phyloP scores from a whole-genome alignment of 805 yeast species.

The Yamadazyma akitaensis region DNA sequence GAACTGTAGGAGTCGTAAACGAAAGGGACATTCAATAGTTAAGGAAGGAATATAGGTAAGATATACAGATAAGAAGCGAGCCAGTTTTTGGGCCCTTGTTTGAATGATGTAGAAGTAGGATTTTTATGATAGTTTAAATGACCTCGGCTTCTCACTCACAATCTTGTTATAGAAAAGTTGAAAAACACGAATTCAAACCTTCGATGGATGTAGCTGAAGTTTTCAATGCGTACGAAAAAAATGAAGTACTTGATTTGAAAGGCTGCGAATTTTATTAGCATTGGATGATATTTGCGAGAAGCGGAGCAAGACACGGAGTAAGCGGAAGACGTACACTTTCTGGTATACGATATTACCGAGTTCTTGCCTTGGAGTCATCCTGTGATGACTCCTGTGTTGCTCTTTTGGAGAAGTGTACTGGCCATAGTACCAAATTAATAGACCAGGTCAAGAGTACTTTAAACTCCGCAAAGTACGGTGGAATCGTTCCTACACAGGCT shows the following conservation, averaged over 20 bases:
- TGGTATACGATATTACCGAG: conserved; percentile 45
- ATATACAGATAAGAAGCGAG: neutral
- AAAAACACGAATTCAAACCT: neutral
- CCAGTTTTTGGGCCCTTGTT: neutral
- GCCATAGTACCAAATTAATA: conserved; percentile 45
- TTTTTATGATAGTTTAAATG: neutral
- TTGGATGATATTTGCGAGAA: too few species aligned
- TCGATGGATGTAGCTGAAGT: neutral
- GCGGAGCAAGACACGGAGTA: neutral
- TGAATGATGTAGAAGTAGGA: neutral
- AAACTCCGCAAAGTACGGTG: conserved; percentile 66
- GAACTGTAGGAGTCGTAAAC: conserved; percentile 34
- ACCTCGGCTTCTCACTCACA: neutral
- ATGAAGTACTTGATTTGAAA: neutral
- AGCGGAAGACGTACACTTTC: neutral
- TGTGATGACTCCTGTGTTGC: conserved; percentile 96
- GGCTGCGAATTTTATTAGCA: neutral
- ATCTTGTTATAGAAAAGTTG: neutral
- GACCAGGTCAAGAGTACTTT: conserved; percentile 65
- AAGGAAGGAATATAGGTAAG: neutral
- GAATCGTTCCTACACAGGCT: conserved; percentile 85
- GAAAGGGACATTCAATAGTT: conserved; percentile 4
- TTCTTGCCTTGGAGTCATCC: conserved; percentile 85
- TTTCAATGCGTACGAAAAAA: neutral
- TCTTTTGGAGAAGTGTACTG: conserved; percentile 50